Percentiles rank a stretch among this genome's conserved stretches.
Conservation (phyloP, 73 alveolate genomes). For the Breviolum minutum region DNA sequence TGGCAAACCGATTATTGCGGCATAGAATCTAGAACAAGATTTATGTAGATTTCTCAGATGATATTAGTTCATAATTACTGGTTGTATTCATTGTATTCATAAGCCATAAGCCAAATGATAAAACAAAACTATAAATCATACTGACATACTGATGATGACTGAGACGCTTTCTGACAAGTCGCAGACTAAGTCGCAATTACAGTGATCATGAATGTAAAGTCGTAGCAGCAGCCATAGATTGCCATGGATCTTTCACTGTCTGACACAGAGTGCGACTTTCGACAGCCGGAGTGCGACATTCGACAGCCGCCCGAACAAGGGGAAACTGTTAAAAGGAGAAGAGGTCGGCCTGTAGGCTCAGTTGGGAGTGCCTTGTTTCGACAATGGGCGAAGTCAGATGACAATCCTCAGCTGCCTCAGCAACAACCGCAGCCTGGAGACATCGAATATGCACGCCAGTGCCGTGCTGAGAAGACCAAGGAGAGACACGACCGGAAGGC, state of each 20-base stretch:
- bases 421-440: background rate
- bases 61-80: too few species aligned
- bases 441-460: background rate
- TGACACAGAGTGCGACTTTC: background rate
- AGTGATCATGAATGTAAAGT: too few species aligned
- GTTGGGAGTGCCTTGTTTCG: background rate
- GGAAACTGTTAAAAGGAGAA: background rate
- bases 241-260: background rate
- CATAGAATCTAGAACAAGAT: too few species aligned
- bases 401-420: background rate
- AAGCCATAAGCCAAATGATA: too few species aligned
- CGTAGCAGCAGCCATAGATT: too few species aligned
- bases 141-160: background rate
- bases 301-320: background rate
- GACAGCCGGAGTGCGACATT: background rate
- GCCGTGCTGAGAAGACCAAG: background rate
- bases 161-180: background rate
- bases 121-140: background rate
- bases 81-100: too few species aligned
- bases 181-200: too few species aligned
- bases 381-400: background rate
- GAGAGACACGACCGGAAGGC: background rate
- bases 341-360: background rate
- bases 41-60: too few species aligned
- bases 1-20: too few species aligned